Percentiles rank a stretch among this genome's conserved stretches.
These are phyloP conservation scores for Tubosaeta sp. DNA, from an alignment of 768 basidiomycete genomes.

Conservation along the genomic window DNA sequence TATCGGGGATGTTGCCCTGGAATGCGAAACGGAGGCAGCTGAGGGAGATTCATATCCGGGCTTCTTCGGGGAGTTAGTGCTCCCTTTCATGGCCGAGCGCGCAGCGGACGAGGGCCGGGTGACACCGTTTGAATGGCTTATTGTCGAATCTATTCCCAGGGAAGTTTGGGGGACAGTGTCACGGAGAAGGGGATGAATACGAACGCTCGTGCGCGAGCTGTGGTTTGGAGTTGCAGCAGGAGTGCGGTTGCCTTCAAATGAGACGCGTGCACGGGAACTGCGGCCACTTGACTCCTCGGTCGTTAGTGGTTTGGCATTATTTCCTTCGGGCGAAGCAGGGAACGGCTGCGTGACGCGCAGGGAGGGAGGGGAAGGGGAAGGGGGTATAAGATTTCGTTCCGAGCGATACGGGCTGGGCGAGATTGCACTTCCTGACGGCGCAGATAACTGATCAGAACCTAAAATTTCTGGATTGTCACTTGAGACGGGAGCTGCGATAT, in stretches of 20 bases:
- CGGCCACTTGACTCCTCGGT: constrained; percentile 39
- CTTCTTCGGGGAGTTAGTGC: constrained; percentile 13
- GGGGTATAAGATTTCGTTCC: constrained; percentile 35
- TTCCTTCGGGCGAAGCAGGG: constrained; percentile 10
- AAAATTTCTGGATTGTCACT: constrained; percentile 29
- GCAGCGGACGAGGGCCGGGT: constrained; percentile 5
- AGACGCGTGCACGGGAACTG: constrained; percentile 48
- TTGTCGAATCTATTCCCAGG: constrained; percentile 11
- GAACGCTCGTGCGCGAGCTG: constrained; percentile 33
- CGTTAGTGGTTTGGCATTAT: constrained; percentile 17
- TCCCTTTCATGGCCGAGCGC: constrained; percentile 7
- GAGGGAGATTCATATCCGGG: constrained; percentile 25
- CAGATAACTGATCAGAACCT: constrained; percentile 44
- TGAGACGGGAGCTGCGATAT: constrained; percentile 4
- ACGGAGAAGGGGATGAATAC: constrained; percentile 18
- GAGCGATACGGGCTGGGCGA: constrained; percentile 32
- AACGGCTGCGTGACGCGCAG: constrained; percentile 27
- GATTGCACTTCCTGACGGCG: constrained; percentile 34
- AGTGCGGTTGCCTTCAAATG: constrained; percentile 45
- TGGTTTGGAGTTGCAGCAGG: constrained; percentile 31
- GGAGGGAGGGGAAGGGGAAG: constrained; percentile 40
- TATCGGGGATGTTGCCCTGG: constrained; percentile 51
- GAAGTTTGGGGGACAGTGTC: constrained; percentile 6
- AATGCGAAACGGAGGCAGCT: constrained; percentile 32
- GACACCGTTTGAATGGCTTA: constrained; percentile 8